phyloP scores from a whole-genome alignment of 176 grass and related monocot species.

The Carex parvula region DNA sequence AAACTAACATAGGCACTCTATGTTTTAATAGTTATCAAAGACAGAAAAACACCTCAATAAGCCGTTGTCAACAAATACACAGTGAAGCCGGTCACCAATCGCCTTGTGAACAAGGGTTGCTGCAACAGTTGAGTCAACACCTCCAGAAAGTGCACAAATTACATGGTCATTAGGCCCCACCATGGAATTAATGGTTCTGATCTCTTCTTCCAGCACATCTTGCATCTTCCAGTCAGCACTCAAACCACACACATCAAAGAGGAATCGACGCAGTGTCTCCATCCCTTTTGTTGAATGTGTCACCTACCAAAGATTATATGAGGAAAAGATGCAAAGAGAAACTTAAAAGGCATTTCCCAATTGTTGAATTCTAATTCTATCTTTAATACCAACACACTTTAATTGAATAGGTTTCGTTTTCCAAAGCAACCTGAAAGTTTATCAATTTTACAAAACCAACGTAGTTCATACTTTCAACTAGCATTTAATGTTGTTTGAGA shows the following conservation, averaged over 20 bases:
- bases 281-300: constrained; percentile 90
- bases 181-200: constrained; percentile 55
- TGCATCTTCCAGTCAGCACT: constrained; percentile 82
- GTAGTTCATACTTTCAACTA: neutral
- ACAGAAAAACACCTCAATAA: constrained; percentile 50
- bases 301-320: constrained; percentile 40
- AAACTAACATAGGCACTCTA: neutral
- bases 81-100: constrained; percentile 79
- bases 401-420: neutral
- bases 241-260: constrained; percentile 75
- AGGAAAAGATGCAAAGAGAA: neutral
- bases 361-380: neutral
- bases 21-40: neutral
- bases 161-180: constrained; percentile 70
- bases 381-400: neutral
- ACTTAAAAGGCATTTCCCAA: neutral
- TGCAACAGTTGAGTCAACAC: constrained; percentile 81
- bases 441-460: neutral
- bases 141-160: constrained; percentile 81
- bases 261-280: constrained; percentile 65
- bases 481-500: neutral
- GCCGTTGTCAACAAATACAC: constrained; percentile 86
- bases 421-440: neutral
- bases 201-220: constrained; percentile 87
- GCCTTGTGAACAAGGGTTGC: constrained; percentile 79